These are phyloP conservation scores for Citropsis articulata DNA, from an alignment of 345 rosid species.

Conservation along the genomic window DNA sequence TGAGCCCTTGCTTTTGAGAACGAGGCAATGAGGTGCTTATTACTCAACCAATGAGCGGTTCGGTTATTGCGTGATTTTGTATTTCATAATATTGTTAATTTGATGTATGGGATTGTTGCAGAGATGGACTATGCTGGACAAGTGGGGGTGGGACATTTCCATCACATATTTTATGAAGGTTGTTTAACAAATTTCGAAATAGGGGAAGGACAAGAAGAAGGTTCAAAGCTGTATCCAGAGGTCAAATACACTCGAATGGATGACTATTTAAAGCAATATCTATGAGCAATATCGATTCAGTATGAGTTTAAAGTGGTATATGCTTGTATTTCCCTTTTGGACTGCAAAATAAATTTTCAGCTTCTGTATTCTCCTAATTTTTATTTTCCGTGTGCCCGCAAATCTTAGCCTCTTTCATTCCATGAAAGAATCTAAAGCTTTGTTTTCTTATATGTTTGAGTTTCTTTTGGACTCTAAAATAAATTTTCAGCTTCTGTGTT, in stretches of 20 bases:
- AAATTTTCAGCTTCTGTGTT: too few relatives aligned
- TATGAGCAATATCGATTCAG: not conserved
- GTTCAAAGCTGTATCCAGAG: constrained; percentile 75
- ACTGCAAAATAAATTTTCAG: not conserved
- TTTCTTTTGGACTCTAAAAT: too few relatives aligned
- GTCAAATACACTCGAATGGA: constrained; percentile 66
- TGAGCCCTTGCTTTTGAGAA: too few relatives aligned
- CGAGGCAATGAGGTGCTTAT: too few relatives aligned
- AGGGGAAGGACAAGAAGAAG: constrained; percentile 61
- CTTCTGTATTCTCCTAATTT: not conserved
- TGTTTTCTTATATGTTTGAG: too few relatives aligned
- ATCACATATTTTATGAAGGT: constrained; percentile 80
- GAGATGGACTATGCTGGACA: constrained; percentile 51
- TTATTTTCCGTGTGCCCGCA: not conserved
- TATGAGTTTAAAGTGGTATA: rapidly evolving
- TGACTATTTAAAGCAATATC: constrained; percentile 48
- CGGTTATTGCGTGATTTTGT: too few relatives aligned
- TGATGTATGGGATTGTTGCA: constrained; percentile 4
- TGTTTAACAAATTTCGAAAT: constrained; percentile 71
- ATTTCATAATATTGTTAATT: not conserved
- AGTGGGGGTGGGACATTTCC: constrained; percentile 80
- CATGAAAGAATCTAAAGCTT: not conserved
- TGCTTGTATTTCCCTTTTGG: not conserved
- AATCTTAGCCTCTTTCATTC: not conserved
- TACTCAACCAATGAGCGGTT: too few relatives aligned